phyloP scores from a whole-genome alignment of 805 yeast genomes.

The Ogataea salicorniae region DNA sequence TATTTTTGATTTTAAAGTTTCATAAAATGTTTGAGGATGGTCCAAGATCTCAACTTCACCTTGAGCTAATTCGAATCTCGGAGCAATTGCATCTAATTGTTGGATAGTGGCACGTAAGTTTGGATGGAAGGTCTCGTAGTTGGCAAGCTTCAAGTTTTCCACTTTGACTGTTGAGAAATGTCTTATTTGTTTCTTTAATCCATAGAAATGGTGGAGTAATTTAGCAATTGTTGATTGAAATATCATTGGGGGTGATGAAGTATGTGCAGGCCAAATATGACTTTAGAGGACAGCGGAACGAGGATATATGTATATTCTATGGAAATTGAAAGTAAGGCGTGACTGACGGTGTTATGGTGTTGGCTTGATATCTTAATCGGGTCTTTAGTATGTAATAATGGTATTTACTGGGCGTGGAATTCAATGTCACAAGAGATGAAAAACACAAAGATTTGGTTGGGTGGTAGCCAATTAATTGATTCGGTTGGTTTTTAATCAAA shows the following conservation, averaged over 20 bases:
- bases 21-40: slow-evolving; percentile 71
- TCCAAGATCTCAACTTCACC: slow-evolving; percentile 57
- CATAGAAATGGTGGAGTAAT: slow-evolving; percentile 14
- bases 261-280: background rate
- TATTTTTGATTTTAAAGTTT: slow-evolving; percentile 58
- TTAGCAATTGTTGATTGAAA: slow-evolving; percentile 12
- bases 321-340: too few species aligned
- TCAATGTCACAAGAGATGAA: too few species aligned
- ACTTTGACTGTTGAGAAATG: slow-evolving; percentile 22
- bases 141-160: slow-evolving; percentile 22
- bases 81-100: slow-evolving; percentile 60
- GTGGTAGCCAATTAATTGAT: too few species aligned
- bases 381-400: too few species aligned
- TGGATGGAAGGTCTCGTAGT: slow-evolving; percentile 25
- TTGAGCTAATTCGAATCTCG: slow-evolving; percentile 54
- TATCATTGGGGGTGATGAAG: slow-evolving; percentile 1
- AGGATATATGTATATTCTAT: too few species aligned
- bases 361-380: too few species aligned
- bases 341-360: too few species aligned
- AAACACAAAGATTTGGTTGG: too few species aligned
- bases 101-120: slow-evolving; percentile 26
- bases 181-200: slow-evolving; percentile 14
- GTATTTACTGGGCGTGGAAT: too few species aligned
- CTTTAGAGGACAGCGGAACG: too few species aligned
- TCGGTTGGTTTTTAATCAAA: too few species aligned